Evolutionary conservation across 2,329 filamentous ascomycete genomes (phyloP), one percentile per base, ranked within the genome.

Genomic region (Aureobasidium sp.): DNA sequence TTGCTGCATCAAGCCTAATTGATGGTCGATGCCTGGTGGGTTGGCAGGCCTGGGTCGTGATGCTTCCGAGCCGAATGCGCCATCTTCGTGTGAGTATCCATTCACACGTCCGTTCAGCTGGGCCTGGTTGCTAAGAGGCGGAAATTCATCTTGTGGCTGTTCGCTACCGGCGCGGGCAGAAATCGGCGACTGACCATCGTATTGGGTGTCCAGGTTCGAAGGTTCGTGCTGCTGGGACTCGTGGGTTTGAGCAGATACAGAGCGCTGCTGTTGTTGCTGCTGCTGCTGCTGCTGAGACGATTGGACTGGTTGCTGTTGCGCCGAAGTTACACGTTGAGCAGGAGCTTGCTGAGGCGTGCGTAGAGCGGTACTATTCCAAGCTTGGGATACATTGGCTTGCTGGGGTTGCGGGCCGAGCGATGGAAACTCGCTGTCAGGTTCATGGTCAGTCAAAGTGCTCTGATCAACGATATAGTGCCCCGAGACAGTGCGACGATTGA

Each of bases 121-220:
- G 15, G 39, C 42, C 61, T 79, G 80, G 52, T 81, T 79, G 58
- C 82, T 80, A 53, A 86, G 72, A n/a, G 84, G 82, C 63, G 83
- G 82, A 63, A 85, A 86, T 60, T 85, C 83, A 17, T 85, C 82
- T 66, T 82, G 80, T 46, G 81, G 80, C 64, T 84, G 82, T 42
- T 72, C 73, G 44, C 75, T 74, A 26, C 76, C 76, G 57, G 78
- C 76, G 55, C 82, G 71, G 68, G 82, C 80, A 56, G 79, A 79
- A 60, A 79, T 79, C 41, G 81, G 79, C 52, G 76, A 76, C 69
- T 83, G 80, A 37, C 79, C 80, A 42, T 83, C 83, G 67, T 81
- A 84, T 41, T 82, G 78, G 67, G 82, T 84, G 64, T 84, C 64
- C 26, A 64, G 23, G 51, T 77, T 78, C 59, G 77, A 77, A 20